Evolutionary conservation across 139 green algal species (phyloP).

Genomic region (Monoraphidium neglectum): DNA sequence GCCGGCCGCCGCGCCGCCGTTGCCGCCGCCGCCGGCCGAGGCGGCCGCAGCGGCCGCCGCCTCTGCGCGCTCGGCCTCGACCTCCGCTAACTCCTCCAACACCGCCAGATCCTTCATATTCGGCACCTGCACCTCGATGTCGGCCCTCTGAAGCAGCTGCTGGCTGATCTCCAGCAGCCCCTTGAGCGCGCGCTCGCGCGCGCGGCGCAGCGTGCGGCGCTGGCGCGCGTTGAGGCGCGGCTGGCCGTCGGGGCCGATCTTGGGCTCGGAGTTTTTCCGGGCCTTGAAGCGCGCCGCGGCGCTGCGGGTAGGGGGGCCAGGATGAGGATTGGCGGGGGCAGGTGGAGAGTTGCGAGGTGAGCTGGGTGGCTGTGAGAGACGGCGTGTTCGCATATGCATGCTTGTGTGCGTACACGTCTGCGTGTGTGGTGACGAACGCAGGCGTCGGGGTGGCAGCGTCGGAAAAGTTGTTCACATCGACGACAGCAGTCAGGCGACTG

Average conservation of each 20-base stretch:
- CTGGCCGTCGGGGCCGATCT: slow-evolving; percentile 32
- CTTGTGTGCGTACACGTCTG: no score
- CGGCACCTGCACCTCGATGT: slow-evolving; percentile 18
- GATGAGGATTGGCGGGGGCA: not conserved
- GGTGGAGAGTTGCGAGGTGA: not conserved
- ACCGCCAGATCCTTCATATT: slow-evolving; percentile 14
- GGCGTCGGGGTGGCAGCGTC: no score
- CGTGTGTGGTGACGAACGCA: no score
- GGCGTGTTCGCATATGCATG: no score
- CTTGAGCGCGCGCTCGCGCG: slow-evolving; percentile 55
- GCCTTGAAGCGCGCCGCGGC: slow-evolving; percentile 16
- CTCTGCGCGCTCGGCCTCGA: slow-evolving; percentile 18
- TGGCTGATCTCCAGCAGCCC: slow-evolving; percentile 52
- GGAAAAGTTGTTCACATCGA: no score
- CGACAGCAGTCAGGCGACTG: not conserved
- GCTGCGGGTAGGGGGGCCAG: no score
- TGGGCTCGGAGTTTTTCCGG: slow-evolving; percentile 36
- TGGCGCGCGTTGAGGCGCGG: slow-evolving; percentile 55
- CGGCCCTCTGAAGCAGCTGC: slow-evolving; percentile 35
- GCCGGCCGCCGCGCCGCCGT: not conserved
- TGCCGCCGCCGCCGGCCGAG: not conserved
- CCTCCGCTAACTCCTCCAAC: slow-evolving; percentile 23
- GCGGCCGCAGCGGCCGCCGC: not conserved
- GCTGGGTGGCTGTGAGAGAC: not conserved
- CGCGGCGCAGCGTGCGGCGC: slow-evolving; percentile 60